Evolutionary conservation across 495 filamentous ascomycete species (phyloP), one percentile per base, ranked within the genome.

Genomic region (Xylaria sp.): DNA sequence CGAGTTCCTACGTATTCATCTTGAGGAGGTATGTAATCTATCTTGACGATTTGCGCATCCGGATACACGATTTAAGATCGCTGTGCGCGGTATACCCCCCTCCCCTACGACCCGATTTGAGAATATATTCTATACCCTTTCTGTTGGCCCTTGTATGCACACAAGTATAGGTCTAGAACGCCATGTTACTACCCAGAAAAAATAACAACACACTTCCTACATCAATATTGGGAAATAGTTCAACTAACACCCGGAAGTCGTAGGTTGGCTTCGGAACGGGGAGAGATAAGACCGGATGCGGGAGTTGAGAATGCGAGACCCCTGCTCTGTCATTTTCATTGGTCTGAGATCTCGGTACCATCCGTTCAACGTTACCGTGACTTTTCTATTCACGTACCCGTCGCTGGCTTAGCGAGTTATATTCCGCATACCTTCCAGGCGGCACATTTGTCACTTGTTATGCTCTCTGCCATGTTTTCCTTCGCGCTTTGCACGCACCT

Each of bases 231-330:
- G 33, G 58, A 44, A 33, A n/a, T 35, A 65, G 19, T 48, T 55
- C 53, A 9, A 65, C 68, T 48, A 8, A n/a, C 48, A 64, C 57
- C 40, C 48, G 37, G 33, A 64, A 55, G 31, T 65, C 61, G 9
- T 55, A 57, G 46, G 58, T 57, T 44, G 35, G 21, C 12, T 12
- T 65, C 24, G 61, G 68, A 15, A 31, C 26, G 5, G 46, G 58
- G 37, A 31, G 35, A 43, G 55, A 29, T 24, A 21, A 46, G 37
- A n/a, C 48, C 50, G 50, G 65, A 67, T 67, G 37, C 33, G 63
- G 48, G 64, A 26, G 21, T 40, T 52, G n/a, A 40, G 31, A 46
- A 24, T 33, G 43, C 15, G 24, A 21, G 17, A 26, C 35, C 26
- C 31, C 48, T 40, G 50, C 64, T 31, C 64, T 31, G 19, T 31